Percentiles rank a stretch among this genome's conserved stretches.
Evolutionary conservation across 2,329 filamentous ascomycete genomes (phyloP).

Genomic region (Eutypella sp.): DNA sequence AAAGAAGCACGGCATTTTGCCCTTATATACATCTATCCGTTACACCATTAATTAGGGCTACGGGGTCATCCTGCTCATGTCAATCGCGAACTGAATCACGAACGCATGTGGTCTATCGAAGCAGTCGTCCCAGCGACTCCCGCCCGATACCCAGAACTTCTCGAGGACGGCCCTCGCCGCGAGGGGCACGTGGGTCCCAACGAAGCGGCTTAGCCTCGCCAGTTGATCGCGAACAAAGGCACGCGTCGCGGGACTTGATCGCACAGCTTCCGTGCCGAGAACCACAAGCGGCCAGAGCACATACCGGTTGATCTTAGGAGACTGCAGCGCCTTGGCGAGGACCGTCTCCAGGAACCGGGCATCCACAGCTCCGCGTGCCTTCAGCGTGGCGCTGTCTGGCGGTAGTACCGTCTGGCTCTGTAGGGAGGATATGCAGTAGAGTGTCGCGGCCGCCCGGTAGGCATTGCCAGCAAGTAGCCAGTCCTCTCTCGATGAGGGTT

Average conservation of each 20-base stretch:
- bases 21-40: too few species aligned
- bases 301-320: slow-evolving; percentile 16
- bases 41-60: too few species aligned
- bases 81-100: slow-evolving; percentile 15
- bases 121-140: slow-evolving; percentile 31
- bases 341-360: slow-evolving; percentile 11
- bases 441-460: slow-evolving; percentile 25
- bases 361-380: slow-evolving; percentile 4
- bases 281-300: slow-evolving; percentile 32
- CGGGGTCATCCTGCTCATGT: too few species aligned
- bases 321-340: slow-evolving; percentile 14
- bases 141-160: slow-evolving; percentile 29
- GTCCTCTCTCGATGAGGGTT: slow-evolving; percentile 15
- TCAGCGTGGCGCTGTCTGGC: slow-evolving; percentile 7
- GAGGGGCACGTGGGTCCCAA: slow-evolving; percentile 26
- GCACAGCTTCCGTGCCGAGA: slow-evolving; percentile 28
- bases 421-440: slow-evolving; percentile 34
- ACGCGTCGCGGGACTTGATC: slow-evolving; percentile 13
- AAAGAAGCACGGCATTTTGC: too few species aligned
- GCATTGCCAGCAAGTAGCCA: slow-evolving; percentile 25
- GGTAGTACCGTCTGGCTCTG: slow-evolving; percentile 28
- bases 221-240: slow-evolving; percentile 24
- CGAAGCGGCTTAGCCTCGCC: slow-evolving; percentile 18
- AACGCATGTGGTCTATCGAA: slow-evolving; percentile 26
- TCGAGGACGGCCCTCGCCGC: slow-evolving; percentile 27